Base-by-base conservation (phyloP, 306 rosid species). In the Vigna unguiculata region DNA sequence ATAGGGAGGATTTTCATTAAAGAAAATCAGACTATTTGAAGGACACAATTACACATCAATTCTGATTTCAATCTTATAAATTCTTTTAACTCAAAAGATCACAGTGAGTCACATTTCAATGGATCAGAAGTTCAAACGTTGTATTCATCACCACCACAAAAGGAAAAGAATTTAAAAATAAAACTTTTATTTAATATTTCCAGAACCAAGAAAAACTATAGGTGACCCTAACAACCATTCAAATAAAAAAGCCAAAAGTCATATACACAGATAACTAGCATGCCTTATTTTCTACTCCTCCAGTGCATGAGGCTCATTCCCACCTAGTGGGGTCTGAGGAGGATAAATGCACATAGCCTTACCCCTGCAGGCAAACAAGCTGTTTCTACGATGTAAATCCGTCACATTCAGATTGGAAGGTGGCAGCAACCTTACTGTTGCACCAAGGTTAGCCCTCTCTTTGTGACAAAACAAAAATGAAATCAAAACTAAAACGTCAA, bases 11-110 rank as follows among this genome's bases (percentile, higher is more conserved):
- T 48, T 63, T 57, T 49, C 28, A 58, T 74, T 13, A 21, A 52
- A 43, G 71, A 20, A 57, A 72, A 28, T 48, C 62, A 57, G 16
- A 7, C 20, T 66, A 48, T 49, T 57, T 48, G 48, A 80, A 74
- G 75, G 38, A 80, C 21, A 45, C 11, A 3, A 24, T 13, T 24
- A 36, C 65, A 58, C 36, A 47, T 53, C 24, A 55, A 60, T 59
- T 38, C 22, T 49, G 34, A 58, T 38, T 16, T 19, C 48, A 36
- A 57, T 58, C 36, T 32, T 75, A 71, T 48, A 46, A 68, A 69
- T 69, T 75, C 22, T 17, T 64, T 54, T 8, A 19, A 54, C 62
- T 53, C 45, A 9, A 58, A 48, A 48, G 51, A 63, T 25, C 48
- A 55, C 32, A 60, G 46, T 32, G 46, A 21, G 28, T 32, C 74